A percentile compares a stretch with the other conserved stretches of the same genome.
These are phyloP conservation scores for Wallacemonas rigidus DNA, from an alignment of 208 protist genomes.

Conservation along the genomic window DNA sequence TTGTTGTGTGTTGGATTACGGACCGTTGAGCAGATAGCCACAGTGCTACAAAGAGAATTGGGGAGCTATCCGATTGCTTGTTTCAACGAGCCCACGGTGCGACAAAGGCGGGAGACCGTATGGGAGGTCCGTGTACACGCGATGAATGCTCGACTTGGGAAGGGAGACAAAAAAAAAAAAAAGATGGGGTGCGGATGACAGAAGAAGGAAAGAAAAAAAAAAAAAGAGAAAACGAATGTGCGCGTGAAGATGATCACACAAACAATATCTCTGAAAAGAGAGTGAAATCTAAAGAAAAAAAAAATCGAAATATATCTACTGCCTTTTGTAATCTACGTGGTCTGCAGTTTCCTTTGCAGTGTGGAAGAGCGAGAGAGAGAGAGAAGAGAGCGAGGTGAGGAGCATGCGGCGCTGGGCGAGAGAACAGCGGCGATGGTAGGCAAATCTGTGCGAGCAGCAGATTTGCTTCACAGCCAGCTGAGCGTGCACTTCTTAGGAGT, in stretches of 20 bases:
- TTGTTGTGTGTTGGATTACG: background rate
- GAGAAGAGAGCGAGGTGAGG: too few species aligned
- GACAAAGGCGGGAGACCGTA: too few species aligned
- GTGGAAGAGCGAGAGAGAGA: too few species aligned
- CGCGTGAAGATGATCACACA: background rate
- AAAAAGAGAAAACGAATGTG: background rate
- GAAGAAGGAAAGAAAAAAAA: background rate
- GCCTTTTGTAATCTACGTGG: background rate
- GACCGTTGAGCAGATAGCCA: background rate
- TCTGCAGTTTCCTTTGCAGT: background rate
- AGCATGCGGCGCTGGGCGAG: too few species aligned
- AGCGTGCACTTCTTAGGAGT: too few species aligned
- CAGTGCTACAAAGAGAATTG: too few species aligned
- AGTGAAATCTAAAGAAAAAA: slow-evolving; percentile 12
- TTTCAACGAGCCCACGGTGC: too few species aligned
- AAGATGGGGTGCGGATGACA: background rate
- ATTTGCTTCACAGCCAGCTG: too few species aligned
- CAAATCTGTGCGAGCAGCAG: too few species aligned
- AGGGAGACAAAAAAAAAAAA: background rate
- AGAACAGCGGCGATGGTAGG: too few species aligned
- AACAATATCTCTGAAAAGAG: slow-evolving; percentile 19
- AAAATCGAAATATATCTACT: slow-evolving; percentile 10
- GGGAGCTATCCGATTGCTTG: too few species aligned
- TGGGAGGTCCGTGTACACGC: too few species aligned
- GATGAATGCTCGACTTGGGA: background rate